Evolutionary conservation across 192 early-diverging fungal genomes (phyloP).

Genomic region (Lunasporangiospora selenospora): DNA sequence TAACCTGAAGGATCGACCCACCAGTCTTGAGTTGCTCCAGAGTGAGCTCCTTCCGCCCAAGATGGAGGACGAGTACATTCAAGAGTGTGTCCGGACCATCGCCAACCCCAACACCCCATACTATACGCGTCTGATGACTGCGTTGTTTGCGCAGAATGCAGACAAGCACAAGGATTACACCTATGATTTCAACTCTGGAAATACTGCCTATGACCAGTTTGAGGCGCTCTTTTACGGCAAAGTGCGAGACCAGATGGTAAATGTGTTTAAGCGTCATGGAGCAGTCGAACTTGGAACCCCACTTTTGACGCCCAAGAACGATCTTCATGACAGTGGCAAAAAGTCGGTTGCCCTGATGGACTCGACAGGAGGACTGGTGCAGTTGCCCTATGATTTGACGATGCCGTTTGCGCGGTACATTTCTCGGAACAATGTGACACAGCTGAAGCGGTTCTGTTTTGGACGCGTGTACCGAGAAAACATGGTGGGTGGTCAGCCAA

Average conservation of each 20-base stretch:
- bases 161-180: constrained; percentile 91
- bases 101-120: constrained; percentile 89
- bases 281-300: constrained; percentile 86
- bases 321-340: constrained; percentile 71
- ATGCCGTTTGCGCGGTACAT: constrained; percentile 91
- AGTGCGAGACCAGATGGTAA: constrained; percentile 74
- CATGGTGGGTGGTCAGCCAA: constrained; percentile 84
- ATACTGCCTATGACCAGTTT: constrained; percentile 60
- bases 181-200: constrained; percentile 78
- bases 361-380: constrained; percentile 80
- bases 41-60: constrained; percentile 82
- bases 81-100: constrained; percentile 90
- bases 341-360: constrained; percentile 84
- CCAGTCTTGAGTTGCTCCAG: constrained; percentile 82
- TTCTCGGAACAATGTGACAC: constrained; percentile 69
- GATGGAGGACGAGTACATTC: constrained; percentile 89
- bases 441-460: constrained; percentile 88
- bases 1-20: constrained; percentile 77
- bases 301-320: constrained; percentile 80
- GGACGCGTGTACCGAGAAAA: constrained; percentile 86
- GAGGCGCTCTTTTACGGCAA: constrained; percentile 70
- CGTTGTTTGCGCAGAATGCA: constrained; percentile 77
- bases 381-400: constrained; percentile 89
- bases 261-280: constrained; percentile 84
- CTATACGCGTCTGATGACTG: constrained; percentile 79